A percentile compares a stretch with the other conserved stretches of the same genome.
phyloP scores from a whole-genome alignment of 805 yeast genomes.

The Ogataea ganodermae region DNA sequence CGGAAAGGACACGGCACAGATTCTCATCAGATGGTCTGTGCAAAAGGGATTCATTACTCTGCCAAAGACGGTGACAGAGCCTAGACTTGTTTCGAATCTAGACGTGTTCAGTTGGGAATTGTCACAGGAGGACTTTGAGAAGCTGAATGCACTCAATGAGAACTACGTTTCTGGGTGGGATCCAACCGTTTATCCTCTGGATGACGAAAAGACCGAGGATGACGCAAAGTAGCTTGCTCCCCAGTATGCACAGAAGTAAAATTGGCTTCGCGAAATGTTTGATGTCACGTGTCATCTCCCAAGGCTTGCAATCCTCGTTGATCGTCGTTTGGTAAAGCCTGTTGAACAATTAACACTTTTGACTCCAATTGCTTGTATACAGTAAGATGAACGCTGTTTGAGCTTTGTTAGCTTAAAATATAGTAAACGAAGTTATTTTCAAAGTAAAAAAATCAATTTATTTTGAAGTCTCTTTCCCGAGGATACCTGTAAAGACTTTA shows the following conservation, averaged over 20 bases:
- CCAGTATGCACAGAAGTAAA: too few relatives aligned
- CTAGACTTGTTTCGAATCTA: constrained; percentile 44
- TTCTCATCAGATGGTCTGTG: constrained; percentile 67
- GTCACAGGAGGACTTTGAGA: constrained; percentile 38
- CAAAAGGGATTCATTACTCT: constrained; percentile 56
- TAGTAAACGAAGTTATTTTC: too few relatives aligned
- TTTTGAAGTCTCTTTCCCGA: constrained; percentile 5
- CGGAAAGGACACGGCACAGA: constrained; percentile 53
- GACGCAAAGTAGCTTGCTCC: too few relatives aligned
- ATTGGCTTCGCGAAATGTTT: too few relatives aligned
- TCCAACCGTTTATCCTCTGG: constrained; percentile 22
- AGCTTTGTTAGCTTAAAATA: too few relatives aligned
- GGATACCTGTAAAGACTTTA: neutral
- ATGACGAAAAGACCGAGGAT: constrained; percentile 12
- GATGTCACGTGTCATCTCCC: too few relatives aligned
- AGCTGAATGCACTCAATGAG: constrained; percentile 30
- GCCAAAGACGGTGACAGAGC: constrained; percentile 35
- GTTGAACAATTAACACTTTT: too few relatives aligned
- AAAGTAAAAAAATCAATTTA: too few relatives aligned
- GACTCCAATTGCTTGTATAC: too few relatives aligned
- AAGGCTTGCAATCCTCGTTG: too few relatives aligned
- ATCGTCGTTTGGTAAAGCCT: too few relatives aligned
- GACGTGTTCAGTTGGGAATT: constrained; percentile 44
- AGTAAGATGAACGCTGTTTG: too few relatives aligned
- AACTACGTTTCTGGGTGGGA: constrained; percentile 22